Evolutionary conservation across 2,329 filamentous ascomycete species (phyloP), one percentile per base, ranked within the genome.

Genomic region (Penicillium sp.): DNA sequence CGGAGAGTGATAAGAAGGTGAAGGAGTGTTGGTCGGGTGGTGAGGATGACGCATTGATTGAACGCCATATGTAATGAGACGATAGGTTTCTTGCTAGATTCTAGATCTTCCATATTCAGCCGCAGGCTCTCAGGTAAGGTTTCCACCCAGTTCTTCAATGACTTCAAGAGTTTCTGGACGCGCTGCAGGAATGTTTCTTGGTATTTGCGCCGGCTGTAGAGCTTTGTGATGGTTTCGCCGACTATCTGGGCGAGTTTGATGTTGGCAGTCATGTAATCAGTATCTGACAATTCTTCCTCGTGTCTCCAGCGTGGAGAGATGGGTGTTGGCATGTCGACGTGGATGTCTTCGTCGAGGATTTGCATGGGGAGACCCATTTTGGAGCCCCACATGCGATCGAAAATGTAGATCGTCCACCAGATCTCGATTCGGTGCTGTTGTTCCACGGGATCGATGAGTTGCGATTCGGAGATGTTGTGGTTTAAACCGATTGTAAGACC

Each of bases 321-420:
- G 2, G 64, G 65, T 15, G 70, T 73, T 4, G 74, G 74, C 60
- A 75, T 67, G 50, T 75, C 71, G 26, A 73, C 64, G 33, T 75
- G 73, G 41, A 76, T 81, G 18, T 80, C 79, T 33, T 78, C 73
- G 49, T 82, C 79, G 12, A 74, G 72, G 6, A 82, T 76, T 37
- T 78, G 77, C 6, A 78, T 73, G 0, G 80, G 78, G 23, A 81
- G 74, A 0, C 79, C 78, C 49, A 81, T 72, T 45, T 80, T 78
- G 0, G 78, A 77, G 3, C 77, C 77, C 73, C 75, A 80, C 69
- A 81, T 76, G 2, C 79, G 73, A 53, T 74, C 71, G 37, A 72
- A 73, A 20, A 71, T 72, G 55, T 73, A 74, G 44, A 73, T 72
- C 8, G 71, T 73, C 72, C 72, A 74, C 71, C 71, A 74, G 23